Conservation (phyloP, 139 green algal species). For the Nannochloris sp. region DNA sequence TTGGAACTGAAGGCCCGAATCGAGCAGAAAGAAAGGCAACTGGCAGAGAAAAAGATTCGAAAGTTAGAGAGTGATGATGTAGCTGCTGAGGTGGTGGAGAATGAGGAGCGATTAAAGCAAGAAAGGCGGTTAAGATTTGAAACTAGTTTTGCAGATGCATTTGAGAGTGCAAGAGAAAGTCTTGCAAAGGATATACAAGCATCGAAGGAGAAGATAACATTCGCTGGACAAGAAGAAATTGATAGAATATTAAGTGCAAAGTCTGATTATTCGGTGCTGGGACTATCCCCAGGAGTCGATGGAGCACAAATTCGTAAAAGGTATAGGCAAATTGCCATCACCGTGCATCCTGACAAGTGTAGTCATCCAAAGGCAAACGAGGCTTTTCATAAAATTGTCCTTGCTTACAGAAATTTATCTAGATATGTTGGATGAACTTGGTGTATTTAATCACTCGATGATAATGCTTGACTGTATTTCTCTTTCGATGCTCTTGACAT, state of each 20-base stretch:
- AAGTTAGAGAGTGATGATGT: not conserved
- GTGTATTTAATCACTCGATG: conserved; percentile 13
- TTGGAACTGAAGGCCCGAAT: not conserved
- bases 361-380: conserved; percentile 18
- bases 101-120: conserved; percentile 1
- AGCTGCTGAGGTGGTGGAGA: not conserved
- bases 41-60: not conserved
- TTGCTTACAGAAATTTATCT: conserved; percentile 29
- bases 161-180: conserved; percentile 5
- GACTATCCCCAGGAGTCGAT: conserved; percentile 16
- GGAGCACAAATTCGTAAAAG: conserved; percentile 21
- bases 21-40: not conserved
- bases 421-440: conserved; percentile 4
- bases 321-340: conserved; percentile 32
- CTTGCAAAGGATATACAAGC: conserved; percentile 5
- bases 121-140: conserved; percentile 6
- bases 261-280: conserved; percentile 18
- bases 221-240: conserved; percentile 12
- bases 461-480: conserved; percentile 29
- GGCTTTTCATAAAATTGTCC: conserved; percentile 31
- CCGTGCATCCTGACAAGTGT: conserved; percentile 47
- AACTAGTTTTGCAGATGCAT: conserved; percentile 2
- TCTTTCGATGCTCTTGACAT: conserved; percentile 28
- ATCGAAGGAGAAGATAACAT: conserved; percentile 3
- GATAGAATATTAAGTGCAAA: conserved; percentile 10